These are phyloP conservation scores for Aspergillus olivimuriae DNA, from an alignment of 495 filamentous ascomycete genomes.

Conservation along the genomic window DNA sequence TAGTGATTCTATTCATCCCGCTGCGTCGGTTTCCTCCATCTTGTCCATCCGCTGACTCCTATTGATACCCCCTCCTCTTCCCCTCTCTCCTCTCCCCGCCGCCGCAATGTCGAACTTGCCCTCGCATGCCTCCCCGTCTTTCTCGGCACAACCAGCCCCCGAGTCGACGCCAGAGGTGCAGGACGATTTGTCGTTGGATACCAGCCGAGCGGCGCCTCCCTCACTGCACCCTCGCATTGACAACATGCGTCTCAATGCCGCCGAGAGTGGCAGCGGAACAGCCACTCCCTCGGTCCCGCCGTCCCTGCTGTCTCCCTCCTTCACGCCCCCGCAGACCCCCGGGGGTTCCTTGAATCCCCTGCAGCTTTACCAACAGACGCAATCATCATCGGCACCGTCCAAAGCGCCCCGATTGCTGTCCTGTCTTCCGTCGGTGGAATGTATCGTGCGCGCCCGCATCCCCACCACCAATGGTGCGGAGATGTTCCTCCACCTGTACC, in stretches of 20 bases:
- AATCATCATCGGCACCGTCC: constrained; percentile 22
- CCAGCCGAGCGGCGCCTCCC: constrained; percentile 6
- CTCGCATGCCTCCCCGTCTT: constrained; percentile 46
- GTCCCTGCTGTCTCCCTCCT: constrained; percentile 63
- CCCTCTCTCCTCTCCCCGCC: constrained; percentile 5
- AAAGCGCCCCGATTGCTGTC: constrained; percentile 63
- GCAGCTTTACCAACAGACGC: constrained; percentile 29
- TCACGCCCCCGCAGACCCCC: constrained; percentile 71
- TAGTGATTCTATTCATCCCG: no score
- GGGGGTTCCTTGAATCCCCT: constrained; percentile 54
- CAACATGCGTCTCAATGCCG: constrained; percentile 11
- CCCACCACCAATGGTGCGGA: constrained; percentile 84
- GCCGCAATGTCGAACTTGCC: constrained; percentile 44
- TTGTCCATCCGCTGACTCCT: background rate
- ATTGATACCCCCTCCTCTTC: constrained; percentile 2
- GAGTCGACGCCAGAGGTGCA: constrained; percentile 12
- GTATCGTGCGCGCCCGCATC: constrained; percentile 77
- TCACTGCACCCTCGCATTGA: constrained; percentile 11
- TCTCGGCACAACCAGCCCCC: constrained; percentile 35
- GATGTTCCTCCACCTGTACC: constrained; percentile 96
- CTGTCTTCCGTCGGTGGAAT: constrained; percentile 67
- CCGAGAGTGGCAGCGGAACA: constrained; percentile 18
- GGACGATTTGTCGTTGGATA: constrained; percentile 19
- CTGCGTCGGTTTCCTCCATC: background rate
- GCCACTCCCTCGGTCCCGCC: constrained; percentile 39